Conservation (phyloP, 169 alveolate species). For the Plasmodium berghei region DNA sequence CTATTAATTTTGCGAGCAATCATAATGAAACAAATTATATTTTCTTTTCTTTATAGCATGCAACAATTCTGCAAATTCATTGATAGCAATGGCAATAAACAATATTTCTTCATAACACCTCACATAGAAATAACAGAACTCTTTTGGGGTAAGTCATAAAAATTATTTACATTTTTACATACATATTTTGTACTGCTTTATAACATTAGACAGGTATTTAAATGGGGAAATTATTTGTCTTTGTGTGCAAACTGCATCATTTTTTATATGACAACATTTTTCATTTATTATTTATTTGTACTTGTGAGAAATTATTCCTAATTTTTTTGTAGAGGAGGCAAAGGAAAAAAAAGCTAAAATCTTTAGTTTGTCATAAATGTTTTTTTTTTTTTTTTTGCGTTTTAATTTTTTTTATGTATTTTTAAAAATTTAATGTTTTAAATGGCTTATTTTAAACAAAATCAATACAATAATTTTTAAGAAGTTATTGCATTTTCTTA, state of each 20-base stretch:
- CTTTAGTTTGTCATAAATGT: constrained; percentile 46
- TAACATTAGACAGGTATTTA: too few relatives aligned
- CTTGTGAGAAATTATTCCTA: neutral
- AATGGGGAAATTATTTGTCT: too few relatives aligned
- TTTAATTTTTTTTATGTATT: constrained; percentile 10
- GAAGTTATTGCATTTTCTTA: too few relatives aligned
- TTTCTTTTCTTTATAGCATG: constrained; percentile 34
- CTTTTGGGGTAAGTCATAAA: constrained; percentile 41
- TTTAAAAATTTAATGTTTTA: constrained; percentile 5
- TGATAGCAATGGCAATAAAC: constrained; percentile 42
- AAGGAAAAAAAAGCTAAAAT: constrained; percentile 67
- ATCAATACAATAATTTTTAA: too few relatives aligned
- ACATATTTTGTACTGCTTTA: too few relatives aligned
- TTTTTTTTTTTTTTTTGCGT: neutral
- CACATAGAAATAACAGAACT: constrained; percentile 73
- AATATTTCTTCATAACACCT: constrained; percentile 70
- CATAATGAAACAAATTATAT: neutral
- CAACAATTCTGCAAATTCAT: constrained; percentile 43
- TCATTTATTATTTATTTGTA: too few relatives aligned
- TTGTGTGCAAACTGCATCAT: too few relatives aligned
- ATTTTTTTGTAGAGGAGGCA: constrained; percentile 47
- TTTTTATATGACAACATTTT: too few relatives aligned
- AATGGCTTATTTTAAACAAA: neutral
- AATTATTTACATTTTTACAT: neutral
- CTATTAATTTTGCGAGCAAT: neutral